Base-by-base conservation (phyloP, 768 basidiomycete species). In the Suillus decipiens region DNA sequence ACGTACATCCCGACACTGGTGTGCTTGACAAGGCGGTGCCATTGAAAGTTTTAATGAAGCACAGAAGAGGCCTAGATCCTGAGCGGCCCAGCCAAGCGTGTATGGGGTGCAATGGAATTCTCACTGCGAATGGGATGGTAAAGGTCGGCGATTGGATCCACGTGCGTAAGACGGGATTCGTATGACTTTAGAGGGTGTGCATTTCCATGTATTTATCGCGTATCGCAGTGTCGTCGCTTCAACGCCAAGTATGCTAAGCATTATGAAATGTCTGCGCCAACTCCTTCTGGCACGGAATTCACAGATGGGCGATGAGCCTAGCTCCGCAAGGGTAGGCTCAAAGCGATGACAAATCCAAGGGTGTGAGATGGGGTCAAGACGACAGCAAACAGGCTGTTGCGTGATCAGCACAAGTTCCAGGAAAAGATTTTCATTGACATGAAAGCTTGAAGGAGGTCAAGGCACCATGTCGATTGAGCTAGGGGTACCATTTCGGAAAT, bases 1-100 rank as follows among this genome's bases (percentile, higher is more conserved):
- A 93, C 66, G 83, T 93, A 17, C 84, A 85, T 68, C 82, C 88
- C 0, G 76, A 78, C 47, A 87, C 86, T 4, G 91, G 90, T 36
- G 72, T 81, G 22, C 82, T 86, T 22, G 90, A 93, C 68, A 80
- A 80, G 17, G 88, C 89, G 0, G 90, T 93, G 5, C 91, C 91
- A 5, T 90, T 79, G 75, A 91, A 93, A 74, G 83, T 86, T 8
- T 70, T 92, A 11, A 87, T 86, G 84, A 90, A 89, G 77, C 88
- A 89, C 72, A 84, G 90, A 42, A 83, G 73, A 36, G 86, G 87
- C 19, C 61, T 88, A 58, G 85, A 89, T 70, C 82, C 83, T 0
- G 69, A 63, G 24, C 67, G 78, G 1, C 79, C 79, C 63, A 74
- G 78, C 75, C 81, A 80, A 66, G 80, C 90, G 1, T 92, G 88